Evolutionary conservation across 2,329 filamentous ascomycete genomes (phyloP).

Genomic region (Diaporthe citriasiana): DNA sequence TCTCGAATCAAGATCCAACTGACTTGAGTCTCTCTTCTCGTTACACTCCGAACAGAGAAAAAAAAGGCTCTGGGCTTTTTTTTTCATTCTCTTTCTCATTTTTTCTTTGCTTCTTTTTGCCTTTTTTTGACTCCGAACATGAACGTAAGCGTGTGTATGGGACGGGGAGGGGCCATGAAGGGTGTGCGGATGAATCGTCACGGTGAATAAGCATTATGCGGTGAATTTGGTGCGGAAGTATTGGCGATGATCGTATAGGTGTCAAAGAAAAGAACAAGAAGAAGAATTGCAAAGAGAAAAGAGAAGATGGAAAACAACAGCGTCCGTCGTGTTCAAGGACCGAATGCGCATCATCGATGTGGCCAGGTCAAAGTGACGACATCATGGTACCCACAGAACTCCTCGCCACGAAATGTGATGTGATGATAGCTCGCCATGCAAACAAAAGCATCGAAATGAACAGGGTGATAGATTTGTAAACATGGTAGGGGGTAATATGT

Average conservation of each 20-base stretch:
- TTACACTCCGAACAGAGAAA: constrained; percentile 10
- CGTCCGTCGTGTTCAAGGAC: constrained; percentile 20
- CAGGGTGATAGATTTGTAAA: constrained; percentile 25
- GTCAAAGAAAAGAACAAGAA: background rate
- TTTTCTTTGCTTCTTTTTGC: background rate
- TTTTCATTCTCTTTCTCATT: constrained; percentile 18
- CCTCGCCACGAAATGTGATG: constrained; percentile 38
- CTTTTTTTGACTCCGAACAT: constrained; percentile 5
- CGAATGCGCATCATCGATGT: constrained; percentile 34
- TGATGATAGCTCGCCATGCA: constrained; percentile 30
- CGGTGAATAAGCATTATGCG: constrained; percentile 33
- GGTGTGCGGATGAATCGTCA: background rate
- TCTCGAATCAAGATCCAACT: constrained; percentile 23
- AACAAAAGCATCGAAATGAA: constrained; percentile 24
- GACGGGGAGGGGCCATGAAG: background rate
- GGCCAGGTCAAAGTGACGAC: constrained; percentile 12
- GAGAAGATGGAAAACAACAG: background rate
- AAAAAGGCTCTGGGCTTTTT: constrained; percentile 4
- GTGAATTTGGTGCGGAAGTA: background rate
- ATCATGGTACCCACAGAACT: constrained; percentile 38
- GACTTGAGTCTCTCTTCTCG: constrained; percentile 12
- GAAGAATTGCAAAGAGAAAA: background rate
- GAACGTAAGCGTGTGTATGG: constrained; percentile 15
- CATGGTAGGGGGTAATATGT: constrained; percentile 36
- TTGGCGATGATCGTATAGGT: constrained; percentile 19